Evolutionary conservation across 371 early-diverging fungal species (phyloP).

Genomic region (Aphelidium insulamus): DNA sequence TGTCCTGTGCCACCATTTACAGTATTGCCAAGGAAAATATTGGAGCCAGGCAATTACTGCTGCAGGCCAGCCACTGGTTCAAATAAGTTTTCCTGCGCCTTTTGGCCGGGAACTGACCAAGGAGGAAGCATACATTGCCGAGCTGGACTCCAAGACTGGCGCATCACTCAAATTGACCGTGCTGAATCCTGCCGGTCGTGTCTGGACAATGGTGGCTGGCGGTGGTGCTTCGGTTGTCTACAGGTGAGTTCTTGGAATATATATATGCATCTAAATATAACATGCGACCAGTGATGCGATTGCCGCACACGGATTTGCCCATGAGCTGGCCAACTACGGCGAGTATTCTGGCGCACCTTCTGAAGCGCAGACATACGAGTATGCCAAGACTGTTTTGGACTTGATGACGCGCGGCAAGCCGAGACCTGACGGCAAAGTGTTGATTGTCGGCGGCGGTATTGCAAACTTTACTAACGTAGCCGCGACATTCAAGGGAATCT

Average conservation of each 20-base stretch:
- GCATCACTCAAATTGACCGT: slow-evolving; percentile 92
- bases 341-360: slow-evolving; percentile 97
- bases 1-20: no score
- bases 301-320: slow-evolving; percentile 74
- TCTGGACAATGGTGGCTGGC: slow-evolving; percentile 98
- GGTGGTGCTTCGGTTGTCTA: slow-evolving; percentile 95
- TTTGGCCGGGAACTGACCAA: slow-evolving; percentile 86
- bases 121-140: slow-evolving; percentile 92
- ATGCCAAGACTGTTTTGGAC: slow-evolving; percentile 90
- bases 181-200: slow-evolving; percentile 74
- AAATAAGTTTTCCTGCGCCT: slow-evolving; percentile 91
- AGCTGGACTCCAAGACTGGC: slow-evolving; percentile 92
- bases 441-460: slow-evolving; percentile 96
- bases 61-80: slow-evolving; percentile 19
- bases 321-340: slow-evolving; percentile 94
- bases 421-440: slow-evolving; percentile 72
- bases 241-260: slow-evolving; percentile 10
- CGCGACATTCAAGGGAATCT: slow-evolving; percentile 94
- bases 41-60: no score
- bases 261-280: background rate
- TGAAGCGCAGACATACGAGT: slow-evolving; percentile 93
- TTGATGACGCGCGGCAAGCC: slow-evolving; percentile 69
- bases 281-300: slow-evolving; percentile 62
- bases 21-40: no score
- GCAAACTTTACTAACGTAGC: slow-evolving; percentile 98